Percentiles rank a stretch among this genome's conserved stretches.
Evolutionary conservation across 148 eudicot genomes (phyloP).

Genomic region (Rhododendron kiyosumense): DNA sequence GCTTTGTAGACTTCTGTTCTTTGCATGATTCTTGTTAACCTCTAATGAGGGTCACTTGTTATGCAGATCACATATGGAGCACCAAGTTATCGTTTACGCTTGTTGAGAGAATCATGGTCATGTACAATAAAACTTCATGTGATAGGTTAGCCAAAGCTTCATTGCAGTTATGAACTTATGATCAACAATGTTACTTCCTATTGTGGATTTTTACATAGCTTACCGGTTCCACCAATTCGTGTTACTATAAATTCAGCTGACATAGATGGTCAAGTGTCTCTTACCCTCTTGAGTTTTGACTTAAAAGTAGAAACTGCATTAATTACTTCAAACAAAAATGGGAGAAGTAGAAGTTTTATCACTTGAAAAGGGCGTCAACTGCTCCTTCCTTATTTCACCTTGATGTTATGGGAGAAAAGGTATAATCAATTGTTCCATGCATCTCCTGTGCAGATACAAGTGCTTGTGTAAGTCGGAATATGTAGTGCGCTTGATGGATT

Average conservation of each 20-base stretch:
- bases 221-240: background rate
- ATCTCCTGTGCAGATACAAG: background rate
- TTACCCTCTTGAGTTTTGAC: background rate
- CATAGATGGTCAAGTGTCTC: background rate
- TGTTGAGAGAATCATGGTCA: slow-evolving; percentile 42
- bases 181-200: background rate
- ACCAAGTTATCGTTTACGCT: slow-evolving; percentile 58
- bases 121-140: slow-evolving; percentile 80
- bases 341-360: background rate
- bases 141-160: slow-evolving; percentile 45
- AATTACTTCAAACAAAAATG: background rate
- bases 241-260: background rate
- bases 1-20: background rate
- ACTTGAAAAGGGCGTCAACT: background rate
- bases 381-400: background rate
- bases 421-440: background rate
- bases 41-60: slow-evolving; percentile 10
- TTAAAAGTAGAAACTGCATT: background rate
- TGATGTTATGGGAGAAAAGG: background rate
- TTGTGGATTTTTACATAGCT: background rate
- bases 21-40: background rate
- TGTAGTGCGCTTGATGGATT: too few species aligned
- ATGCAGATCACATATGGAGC: slow-evolving; percentile 87
- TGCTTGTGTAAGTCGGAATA: background rate
- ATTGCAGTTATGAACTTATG: background rate